Evolutionary conservation across 2,329 filamentous ascomycete genomes (phyloP).

Genomic region (Trichoderma citrinoviride): DNA sequence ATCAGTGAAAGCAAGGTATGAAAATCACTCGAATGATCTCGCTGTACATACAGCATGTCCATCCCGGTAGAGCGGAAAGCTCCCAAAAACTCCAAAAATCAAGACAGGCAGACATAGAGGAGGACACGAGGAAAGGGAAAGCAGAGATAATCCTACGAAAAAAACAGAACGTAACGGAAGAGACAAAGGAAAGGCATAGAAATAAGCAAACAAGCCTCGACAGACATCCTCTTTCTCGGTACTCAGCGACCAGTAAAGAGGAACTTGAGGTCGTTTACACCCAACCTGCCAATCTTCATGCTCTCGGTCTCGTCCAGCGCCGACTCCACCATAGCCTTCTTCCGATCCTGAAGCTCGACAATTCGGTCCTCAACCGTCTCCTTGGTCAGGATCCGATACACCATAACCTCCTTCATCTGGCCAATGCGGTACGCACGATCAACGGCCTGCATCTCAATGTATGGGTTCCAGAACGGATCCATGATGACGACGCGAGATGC

Average conservation of each 20-base stretch:
- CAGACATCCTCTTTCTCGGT: not conserved
- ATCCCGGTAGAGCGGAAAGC: no score
- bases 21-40: no score
- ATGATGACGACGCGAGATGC: conserved; percentile 86
- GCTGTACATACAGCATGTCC: no score
- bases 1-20: no score
- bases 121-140: not conserved
- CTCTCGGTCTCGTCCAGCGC: conserved; percentile 76
- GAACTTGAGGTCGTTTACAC: conserved; percentile 64
- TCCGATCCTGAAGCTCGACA: conserved; percentile 71
- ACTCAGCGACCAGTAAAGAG: conserved; percentile 50
- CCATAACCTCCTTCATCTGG: conserved; percentile 68
- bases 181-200: not conserved
- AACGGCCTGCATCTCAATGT: conserved; percentile 87
- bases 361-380: conserved; percentile 88
- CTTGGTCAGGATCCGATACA: conserved; percentile 75
- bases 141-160: no score
- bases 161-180: not conserved
- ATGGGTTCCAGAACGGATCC: conserved; percentile 94
- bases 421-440: conserved; percentile 88
- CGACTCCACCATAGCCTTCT: conserved; percentile 71
- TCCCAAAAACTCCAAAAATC: no score
- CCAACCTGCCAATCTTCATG: conserved; percentile 64
- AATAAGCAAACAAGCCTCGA: not conserved
- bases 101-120: not conserved